These are phyloP conservation scores for Calvatia gigantea DNA, from an alignment of 768 basidiomycete genomes.

Conservation along the genomic window DNA sequence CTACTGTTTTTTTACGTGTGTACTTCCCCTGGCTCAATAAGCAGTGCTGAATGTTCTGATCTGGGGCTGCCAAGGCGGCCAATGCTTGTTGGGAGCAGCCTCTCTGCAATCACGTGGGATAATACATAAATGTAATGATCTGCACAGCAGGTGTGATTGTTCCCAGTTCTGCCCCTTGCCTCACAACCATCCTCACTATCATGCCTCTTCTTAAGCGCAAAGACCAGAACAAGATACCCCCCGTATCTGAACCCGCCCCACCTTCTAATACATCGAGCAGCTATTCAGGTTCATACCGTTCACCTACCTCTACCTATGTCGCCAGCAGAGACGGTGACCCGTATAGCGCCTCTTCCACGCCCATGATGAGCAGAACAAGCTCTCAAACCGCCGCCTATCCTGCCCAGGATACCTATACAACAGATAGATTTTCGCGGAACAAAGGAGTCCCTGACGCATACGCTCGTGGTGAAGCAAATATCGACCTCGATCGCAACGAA, in stretches of 20 bases:
- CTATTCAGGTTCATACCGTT: constrained; percentile 31
- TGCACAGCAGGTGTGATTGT: constrained; percentile 1
- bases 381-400: constrained; percentile 16
- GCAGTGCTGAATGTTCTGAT: background rate
- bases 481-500: constrained; percentile 66
- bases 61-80: background rate
- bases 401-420: constrained; percentile 28
- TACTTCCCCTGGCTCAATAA: background rate
- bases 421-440: constrained; percentile 45
- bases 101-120: constrained; percentile 10
- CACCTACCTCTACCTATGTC: constrained; percentile 52
- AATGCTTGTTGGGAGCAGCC: background rate
- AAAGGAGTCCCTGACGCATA: constrained; percentile 62
- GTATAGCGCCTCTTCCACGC: constrained; percentile 27
- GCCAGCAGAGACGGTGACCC: constrained; percentile 68
- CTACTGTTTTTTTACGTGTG: background rate
- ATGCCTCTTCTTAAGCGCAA: constrained; percentile 75
- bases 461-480: constrained; percentile 54
- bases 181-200: constrained; percentile 15
- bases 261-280: constrained; percentile 22
- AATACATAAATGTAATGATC: constrained; percentile 5
- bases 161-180: constrained; percentile 11
- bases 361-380: constrained; percentile 8
- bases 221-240: constrained; percentile 62
- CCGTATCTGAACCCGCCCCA: constrained; percentile 37